Evolutionary conservation across 768 basidiomycete species (phyloP).

Genomic region (Dentipellis sp.): DNA sequence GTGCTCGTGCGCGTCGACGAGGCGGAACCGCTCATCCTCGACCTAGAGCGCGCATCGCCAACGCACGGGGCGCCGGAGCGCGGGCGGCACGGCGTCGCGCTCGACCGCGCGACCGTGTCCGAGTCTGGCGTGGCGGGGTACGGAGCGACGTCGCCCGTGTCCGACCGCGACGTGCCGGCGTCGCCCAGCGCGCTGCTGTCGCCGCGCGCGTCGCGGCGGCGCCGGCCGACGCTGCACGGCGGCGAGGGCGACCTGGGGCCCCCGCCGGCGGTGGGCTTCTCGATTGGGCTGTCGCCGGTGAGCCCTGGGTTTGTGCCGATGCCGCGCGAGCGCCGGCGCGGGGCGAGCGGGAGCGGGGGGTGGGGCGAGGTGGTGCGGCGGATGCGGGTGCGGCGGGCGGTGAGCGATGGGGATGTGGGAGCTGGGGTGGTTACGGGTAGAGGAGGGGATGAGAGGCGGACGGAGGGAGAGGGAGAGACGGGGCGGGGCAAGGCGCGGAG

Average conservation of each 20-base stretch:
- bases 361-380: constrained; percentile 6
- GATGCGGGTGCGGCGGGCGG: constrained; percentile 5
- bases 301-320: constrained; percentile 73
- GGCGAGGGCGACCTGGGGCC: constrained; percentile 13
- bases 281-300: constrained; percentile 66
- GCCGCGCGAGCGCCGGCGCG: constrained; percentile 41
- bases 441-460: no score
- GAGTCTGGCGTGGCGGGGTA: not conserved
- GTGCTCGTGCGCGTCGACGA: not conserved
- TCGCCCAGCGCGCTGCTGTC: constrained; percentile 3
- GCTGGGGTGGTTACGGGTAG: not conserved
- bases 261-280: constrained; percentile 38
- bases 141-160: not conserved
- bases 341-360: constrained; percentile 25
- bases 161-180: constrained; percentile 4
- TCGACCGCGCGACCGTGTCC: not conserved
- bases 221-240: constrained; percentile 3
- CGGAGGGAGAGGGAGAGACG: not conserved
- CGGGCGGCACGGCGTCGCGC: not conserved
- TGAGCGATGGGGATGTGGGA: not conserved
- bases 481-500: not conserved
- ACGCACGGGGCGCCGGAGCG: not conserved
- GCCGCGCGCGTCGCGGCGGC: constrained; percentile 7
- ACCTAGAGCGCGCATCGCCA: not conserved
- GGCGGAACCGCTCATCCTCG: not conserved